A percentile compares a stretch with the other conserved stretches of the same genome.
phyloP scores from a whole-genome alignment of 2,329 filamentous ascomycete species.

The Cytospora piceicola region DNA sequence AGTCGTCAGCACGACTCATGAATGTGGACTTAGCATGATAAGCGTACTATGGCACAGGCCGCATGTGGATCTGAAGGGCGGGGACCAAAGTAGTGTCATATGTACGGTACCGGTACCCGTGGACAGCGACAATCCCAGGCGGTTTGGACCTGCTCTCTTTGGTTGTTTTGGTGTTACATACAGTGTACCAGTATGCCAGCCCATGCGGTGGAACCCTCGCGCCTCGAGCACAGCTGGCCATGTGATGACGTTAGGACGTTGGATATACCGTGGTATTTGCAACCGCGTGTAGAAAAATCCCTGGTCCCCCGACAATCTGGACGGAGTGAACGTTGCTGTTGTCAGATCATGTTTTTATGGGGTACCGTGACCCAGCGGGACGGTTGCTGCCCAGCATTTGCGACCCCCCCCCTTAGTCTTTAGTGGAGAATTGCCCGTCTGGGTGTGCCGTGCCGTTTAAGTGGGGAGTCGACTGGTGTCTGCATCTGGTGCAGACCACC shows the following conservation, averaged over 20 bases:
- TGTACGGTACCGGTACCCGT: not conserved
- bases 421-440: conserved; percentile 1
- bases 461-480: not conserved
- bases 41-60: not conserved
- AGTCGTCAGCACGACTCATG: not conserved
- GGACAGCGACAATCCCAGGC: not conserved
- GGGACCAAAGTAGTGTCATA: not conserved
- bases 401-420: conserved; percentile 5
- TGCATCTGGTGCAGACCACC: not conserved
- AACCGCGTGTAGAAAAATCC: not conserved
- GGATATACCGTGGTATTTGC: not conserved
- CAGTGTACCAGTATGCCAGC: conserved; percentile 21
- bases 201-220: conserved; percentile 21
- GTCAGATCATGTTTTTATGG: conserved; percentile 4
- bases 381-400: conserved; percentile 10
- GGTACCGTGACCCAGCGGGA: conserved; percentile 16
- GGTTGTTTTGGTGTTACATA: not conserved
- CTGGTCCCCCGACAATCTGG: too few species aligned
- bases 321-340: conserved; percentile 12
- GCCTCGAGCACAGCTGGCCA: not conserved
- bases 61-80: not conserved
- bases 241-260: not conserved
- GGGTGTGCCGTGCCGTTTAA: not conserved
- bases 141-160: not conserved
- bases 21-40: not conserved